These are phyloP conservation scores for Thalassiosira ordinaria DNA, from an alignment of 352 stramenopile genomes.

Conservation along the genomic window DNA sequence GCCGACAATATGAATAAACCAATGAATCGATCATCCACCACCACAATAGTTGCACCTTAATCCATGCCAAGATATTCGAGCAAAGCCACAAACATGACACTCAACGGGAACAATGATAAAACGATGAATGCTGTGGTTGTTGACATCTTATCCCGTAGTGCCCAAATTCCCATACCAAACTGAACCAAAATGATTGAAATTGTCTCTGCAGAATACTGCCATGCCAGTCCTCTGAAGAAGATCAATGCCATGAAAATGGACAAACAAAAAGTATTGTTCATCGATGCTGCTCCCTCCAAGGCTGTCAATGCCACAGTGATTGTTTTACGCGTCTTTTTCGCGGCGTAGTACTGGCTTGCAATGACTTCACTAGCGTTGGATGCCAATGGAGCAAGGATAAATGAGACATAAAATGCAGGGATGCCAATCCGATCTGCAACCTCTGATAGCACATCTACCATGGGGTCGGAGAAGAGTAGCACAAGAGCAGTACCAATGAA, in stretches of 20 bases:
- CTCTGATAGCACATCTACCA: slow-evolving; percentile 97
- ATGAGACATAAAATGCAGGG: slow-evolving; percentile 97
- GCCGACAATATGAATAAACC: no score
- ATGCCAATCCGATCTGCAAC: slow-evolving; percentile 91
- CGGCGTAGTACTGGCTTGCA: slow-evolving; percentile 95
- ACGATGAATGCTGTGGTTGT: slow-evolving; percentile 88
- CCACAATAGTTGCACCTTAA: no score
- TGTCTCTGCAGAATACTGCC: slow-evolving; percentile 98
- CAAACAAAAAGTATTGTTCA: slow-evolving; percentile 99
- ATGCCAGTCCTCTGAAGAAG: slow-evolving; percentile 94
- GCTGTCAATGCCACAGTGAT: slow-evolving; percentile 95
- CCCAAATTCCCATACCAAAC: slow-evolving; percentile 84
- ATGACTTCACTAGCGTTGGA: slow-evolving; percentile 99
- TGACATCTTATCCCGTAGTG: slow-evolving; percentile 82
- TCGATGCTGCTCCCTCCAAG: slow-evolving; percentile 94
- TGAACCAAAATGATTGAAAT: slow-evolving; percentile 96
- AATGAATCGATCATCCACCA: no score
- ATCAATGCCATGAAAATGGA: slow-evolving; percentile 97
- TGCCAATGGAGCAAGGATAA: slow-evolving; percentile 94
- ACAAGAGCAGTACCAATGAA: slow-evolving; percentile 93
- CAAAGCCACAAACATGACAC: slow-evolving; percentile 91
- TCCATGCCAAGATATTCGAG: slow-evolving; percentile 93
- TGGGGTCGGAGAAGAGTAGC: slow-evolving; percentile 93
- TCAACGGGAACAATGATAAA: slow-evolving; percentile 91
- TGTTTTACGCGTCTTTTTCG: slow-evolving; percentile 97